Conservation (phyloP, 139 green algal species). For the Gonium pectorale region DNA sequence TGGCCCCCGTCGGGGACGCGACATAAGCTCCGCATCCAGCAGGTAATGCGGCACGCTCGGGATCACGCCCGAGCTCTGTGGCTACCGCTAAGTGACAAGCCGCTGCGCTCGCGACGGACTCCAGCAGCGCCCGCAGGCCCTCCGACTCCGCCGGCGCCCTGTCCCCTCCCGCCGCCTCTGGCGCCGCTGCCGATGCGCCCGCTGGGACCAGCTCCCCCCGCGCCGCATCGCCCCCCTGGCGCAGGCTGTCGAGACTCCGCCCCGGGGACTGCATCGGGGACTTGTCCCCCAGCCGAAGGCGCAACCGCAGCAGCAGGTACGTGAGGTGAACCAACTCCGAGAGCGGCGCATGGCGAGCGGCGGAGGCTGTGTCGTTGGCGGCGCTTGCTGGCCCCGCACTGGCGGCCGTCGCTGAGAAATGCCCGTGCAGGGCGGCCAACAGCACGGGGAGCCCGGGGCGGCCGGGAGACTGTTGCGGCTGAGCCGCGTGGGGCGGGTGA, state of each 20-base stretch:
- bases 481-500: too few species aligned
- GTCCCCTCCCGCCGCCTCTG: not conserved
- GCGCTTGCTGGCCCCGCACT: not conserved
- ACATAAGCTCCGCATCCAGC: too few species aligned
- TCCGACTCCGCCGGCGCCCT: not conserved
- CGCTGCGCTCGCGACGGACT: not conserved
- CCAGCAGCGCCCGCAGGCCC: not conserved
- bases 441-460: too few species aligned
- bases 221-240: not conserved
- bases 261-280: too few species aligned
- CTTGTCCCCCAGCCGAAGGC: not conserved
- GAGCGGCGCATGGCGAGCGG: too few species aligned
- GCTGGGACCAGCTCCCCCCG: not conserved
- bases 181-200: not conserved
- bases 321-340: not conserved
- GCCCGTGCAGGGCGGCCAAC: too few species aligned
- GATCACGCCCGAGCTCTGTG: too few species aligned
- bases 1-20: too few species aligned
- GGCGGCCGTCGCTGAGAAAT: too few species aligned
- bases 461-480: too few species aligned
- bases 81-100: not conserved
- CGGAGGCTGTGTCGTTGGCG: too few species aligned
- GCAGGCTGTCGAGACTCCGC: not conserved
- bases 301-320: slow-evolving; percentile 7
- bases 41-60: too few species aligned